Base-by-base conservation (phyloP, 2,329 filamentous ascomycete species). In the Rutstroemia sp. region DNA sequence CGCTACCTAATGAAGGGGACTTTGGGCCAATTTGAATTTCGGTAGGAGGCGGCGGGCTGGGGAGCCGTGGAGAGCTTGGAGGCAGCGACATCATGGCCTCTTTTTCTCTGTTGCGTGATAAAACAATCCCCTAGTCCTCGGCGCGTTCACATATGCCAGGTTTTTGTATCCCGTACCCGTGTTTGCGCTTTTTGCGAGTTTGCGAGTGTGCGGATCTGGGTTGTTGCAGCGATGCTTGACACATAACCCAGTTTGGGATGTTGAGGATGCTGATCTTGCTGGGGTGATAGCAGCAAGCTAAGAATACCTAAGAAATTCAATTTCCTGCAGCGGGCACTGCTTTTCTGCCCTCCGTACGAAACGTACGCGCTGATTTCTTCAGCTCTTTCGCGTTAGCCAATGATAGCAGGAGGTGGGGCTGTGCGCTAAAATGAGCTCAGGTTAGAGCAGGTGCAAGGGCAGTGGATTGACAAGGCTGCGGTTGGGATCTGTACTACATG, bases 31-130 rank as follows among this genome's bases (percentile, higher is more conserved):
- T 86, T 74, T 97, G 92, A 64, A 96, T 94, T 73, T 99, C 94
- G 60, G 92, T 90, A 57, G 95, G 86, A 36, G 94, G 94, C 57
- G 94, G 94, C 59, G 94, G 94, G 72, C 91, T 96, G 58, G 94
- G 94, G 51, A 99, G 84, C 69, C 94, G 88, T 61, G 94, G 92
- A 48, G 92, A 96, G 73, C 83, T 92, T 61, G 89, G 86, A 64
- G 81, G 74, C 61, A 83, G 71, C 62, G 47, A 56, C 54, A 56
- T 56, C 48, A 55, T 76, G 80, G 83, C 82, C 62, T 63, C 27
- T 30, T 30, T 30, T 30, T 30, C 27, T 9, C 27, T 30, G 8
- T 30, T 30, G 27, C 7, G 27, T 30, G 27, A 30, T 30, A 30
- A 30, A 30, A 30, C 8, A 9, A 30, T 30, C 27, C 27, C 27